Evolutionary conservation across 2,329 filamentous ascomycete genomes (phyloP).

Genomic region (Xylaria sp.): DNA sequence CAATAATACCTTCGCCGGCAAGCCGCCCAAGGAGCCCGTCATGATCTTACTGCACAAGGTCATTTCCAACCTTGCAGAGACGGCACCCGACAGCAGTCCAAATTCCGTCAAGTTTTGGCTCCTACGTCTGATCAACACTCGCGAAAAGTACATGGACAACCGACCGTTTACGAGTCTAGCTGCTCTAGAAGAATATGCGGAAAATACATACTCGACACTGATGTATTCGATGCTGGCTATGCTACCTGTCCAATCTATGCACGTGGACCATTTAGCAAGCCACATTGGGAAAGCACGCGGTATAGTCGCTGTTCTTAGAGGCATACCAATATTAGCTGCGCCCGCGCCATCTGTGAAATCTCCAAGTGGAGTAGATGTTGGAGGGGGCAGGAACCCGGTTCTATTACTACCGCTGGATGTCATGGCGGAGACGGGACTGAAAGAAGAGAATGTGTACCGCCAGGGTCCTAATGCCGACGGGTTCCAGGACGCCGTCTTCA

Average conservation of each 20-base stretch:
- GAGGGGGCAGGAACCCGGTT: constrained; percentile 46
- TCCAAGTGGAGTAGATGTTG: constrained; percentile 43
- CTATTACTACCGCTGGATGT: constrained; percentile 85
- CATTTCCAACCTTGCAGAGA: constrained; percentile 60
- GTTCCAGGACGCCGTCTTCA: constrained; percentile 86
- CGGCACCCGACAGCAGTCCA: constrained; percentile 43
- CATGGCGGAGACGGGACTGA: constrained; percentile 79
- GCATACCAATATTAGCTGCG: constrained; percentile 85
- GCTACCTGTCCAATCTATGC: constrained; percentile 77
- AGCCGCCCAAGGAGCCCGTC: constrained; percentile 87
- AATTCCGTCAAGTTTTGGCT: constrained; percentile 72
- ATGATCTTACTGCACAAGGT: constrained; percentile 80
- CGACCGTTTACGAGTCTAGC: constrained; percentile 75
- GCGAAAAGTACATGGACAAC: constrained; percentile 83
- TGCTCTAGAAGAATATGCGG: constrained; percentile 83
- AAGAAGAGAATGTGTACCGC: constrained; percentile 88
- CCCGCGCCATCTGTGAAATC: constrained; percentile 58
- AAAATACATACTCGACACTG: constrained; percentile 92
- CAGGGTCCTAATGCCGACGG: constrained; percentile 77
- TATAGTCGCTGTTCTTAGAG: constrained; percentile 83
- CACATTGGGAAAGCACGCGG: constrained; percentile 95
- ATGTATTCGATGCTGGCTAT: constrained; percentile 85
- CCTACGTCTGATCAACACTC: constrained; percentile 74
- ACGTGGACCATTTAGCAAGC: constrained; percentile 88
- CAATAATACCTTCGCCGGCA: constrained; percentile 73